Evolutionary conservation across 2,329 filamentous ascomycete species (phyloP).

Genomic region (Stromatinia cepivora): DNA sequence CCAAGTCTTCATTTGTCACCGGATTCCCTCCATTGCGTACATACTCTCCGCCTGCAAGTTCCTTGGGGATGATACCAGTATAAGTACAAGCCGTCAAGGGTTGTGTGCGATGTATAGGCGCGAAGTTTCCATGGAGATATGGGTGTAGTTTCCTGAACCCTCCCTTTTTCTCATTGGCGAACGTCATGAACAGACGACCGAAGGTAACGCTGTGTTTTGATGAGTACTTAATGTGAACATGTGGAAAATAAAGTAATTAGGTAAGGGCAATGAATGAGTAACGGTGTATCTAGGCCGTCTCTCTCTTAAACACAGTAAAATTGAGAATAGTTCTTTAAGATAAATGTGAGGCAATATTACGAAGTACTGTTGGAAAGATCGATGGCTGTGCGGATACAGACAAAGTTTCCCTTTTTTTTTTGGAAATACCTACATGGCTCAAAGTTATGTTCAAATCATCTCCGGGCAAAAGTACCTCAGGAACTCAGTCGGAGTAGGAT

Average conservation of each 20-base stretch:
- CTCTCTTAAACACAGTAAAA: background rate
- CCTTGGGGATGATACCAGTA: conserved; percentile 60
- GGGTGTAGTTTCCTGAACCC: conserved; percentile 35
- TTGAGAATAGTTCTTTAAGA: background rate
- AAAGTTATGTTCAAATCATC: background rate
- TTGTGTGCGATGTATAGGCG: conserved; percentile 59
- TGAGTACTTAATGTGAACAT: conserved; percentile 10
- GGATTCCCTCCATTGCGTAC: conserved; percentile 72
- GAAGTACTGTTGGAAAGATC: background rate
- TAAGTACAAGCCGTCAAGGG: conserved; percentile 58
- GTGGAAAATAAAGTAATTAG: background rate
- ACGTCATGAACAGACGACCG: conserved; percentile 31
- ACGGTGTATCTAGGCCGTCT: background rate
- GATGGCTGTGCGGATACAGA: background rate
- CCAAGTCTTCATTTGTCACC: conserved; percentile 58
- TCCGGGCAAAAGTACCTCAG: background rate
- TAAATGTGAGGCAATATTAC: background rate
- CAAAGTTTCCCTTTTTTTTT: background rate
- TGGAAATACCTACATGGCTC: background rate
- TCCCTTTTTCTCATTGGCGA: conserved; percentile 30
- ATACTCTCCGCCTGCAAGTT: conserved; percentile 68
- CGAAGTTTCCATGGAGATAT: conserved; percentile 69
- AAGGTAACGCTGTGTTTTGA: conserved; percentile 28
- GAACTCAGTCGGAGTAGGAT: background rate
- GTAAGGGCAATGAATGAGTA: background rate